Evolutionary conservation across 116 monocot species (phyloP), one percentile per base, ranked within the genome.

Genomic region (Thalassia testudinum): DNA sequence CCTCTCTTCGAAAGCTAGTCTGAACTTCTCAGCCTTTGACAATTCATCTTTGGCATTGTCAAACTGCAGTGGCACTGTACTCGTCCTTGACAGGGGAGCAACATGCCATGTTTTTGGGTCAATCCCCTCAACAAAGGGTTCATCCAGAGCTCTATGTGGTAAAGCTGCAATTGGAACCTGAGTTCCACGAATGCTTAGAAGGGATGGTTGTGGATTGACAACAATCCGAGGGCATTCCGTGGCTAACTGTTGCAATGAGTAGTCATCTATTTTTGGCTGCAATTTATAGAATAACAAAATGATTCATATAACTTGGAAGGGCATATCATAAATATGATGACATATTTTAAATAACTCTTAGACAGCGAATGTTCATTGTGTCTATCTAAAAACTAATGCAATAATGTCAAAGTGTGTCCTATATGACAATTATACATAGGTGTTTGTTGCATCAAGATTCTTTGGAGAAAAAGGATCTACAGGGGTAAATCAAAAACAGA

Each of bases 1-100:
- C 49, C 85, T 95, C 69, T 87, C 87, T 20, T 70, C 24, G 28
- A 74, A 84, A 12, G 95, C 95, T 2, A 95, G 85, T 64, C 82
- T 78, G 52, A 95, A 88, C 27, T 56, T 84, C 69, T 95, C 95
- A 0, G 88, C 88, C 19, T 76, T 72, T 14, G 70, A 61, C 29
- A 85, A 43, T 38, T 84, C 76, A 20, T 57, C 53, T 0, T 30
- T 40, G 2, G 57, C 55, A 12, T 54, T n/a, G 1, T 29, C 21
- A 3, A 54, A n/a, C 0, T 28, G 38, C 13, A 37, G n/a, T 0
- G 57, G 60, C 29, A 40, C 11, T 13, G 23, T 21, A 12, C 14
- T 27, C 43, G 47, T 78, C 5, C 49, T 43, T 55, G 60, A 21
- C 50, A 57, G 52, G 26, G 47, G 60, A 27, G 66, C 37, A 16